phyloP scores from a whole-genome alignment of 2,329 filamentous ascomycete species.

The Trematosphaeria pertusa region DNA sequence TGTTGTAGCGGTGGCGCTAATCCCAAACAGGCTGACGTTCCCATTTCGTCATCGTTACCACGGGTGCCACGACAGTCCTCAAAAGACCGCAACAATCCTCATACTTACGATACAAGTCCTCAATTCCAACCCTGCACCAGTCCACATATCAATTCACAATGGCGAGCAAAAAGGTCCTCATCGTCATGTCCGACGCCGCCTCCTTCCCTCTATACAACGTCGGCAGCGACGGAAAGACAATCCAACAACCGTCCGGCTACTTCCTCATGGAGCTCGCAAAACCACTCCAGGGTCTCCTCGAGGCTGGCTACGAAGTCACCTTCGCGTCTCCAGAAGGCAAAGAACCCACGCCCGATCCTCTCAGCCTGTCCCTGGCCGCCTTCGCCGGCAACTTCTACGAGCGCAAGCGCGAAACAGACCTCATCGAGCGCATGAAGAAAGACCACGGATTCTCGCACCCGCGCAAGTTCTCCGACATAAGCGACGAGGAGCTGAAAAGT shows the following conservation, averaged over 20 bases:
- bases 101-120: no score
- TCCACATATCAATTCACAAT: no score
- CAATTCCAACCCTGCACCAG: no score
- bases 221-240: constrained; percentile 29
- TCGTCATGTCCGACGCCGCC: constrained; percentile 53
- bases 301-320: constrained; percentile 50
- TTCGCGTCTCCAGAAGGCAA: constrained; percentile 55
- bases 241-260: constrained; percentile 37
- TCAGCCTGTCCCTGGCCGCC: constrained; percentile 50
- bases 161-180: constrained; percentile 52
- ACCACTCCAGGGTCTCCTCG: constrained; percentile 35
- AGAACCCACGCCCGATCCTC: constrained; percentile 52
- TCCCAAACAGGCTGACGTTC: no score
- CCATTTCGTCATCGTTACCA: no score
- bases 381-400: constrained; percentile 58
- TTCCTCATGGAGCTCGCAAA: constrained; percentile 45
- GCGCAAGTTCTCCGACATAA: constrained; percentile 48
- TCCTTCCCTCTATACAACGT: constrained; percentile 43
- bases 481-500: constrained; percentile 48
- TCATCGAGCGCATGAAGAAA: constrained; percentile 54
- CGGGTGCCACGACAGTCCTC: no score
- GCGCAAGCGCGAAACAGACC: constrained; percentile 48
- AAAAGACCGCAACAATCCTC: no score
- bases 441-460: constrained; percentile 53
- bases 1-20: no score